Evolutionary conservation across 2,329 filamentous ascomycete genomes (phyloP).

Genomic region (Penicillium sp.): DNA sequence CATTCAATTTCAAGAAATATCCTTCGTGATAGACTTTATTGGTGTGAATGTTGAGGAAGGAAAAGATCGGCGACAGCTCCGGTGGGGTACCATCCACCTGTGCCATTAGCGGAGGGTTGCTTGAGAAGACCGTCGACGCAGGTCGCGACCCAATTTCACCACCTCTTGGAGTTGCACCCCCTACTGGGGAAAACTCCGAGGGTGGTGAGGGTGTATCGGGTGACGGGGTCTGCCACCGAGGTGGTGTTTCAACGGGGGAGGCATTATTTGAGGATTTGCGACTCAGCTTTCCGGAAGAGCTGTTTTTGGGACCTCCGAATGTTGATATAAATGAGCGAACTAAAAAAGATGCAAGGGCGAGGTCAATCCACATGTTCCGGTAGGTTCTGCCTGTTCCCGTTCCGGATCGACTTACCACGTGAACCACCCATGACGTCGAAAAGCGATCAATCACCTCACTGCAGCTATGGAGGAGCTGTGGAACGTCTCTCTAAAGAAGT

Average conservation of each 20-base stretch:
- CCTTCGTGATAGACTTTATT: slow-evolving; percentile 98
- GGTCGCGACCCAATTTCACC: slow-evolving; percentile 65
- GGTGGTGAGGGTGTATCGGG: slow-evolving; percentile 38
- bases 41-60: slow-evolving; percentile 86
- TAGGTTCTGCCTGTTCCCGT: not conserved
- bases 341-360: slow-evolving; percentile 43
- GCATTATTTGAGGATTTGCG: slow-evolving; percentile 30
- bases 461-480: slow-evolving; percentile 1
- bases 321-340: slow-evolving; percentile 84
- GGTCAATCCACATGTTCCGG: not conserved
- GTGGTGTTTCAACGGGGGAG: slow-evolving; percentile 23
- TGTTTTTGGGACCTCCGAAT: slow-evolving; percentile 36
- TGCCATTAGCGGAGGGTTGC: slow-evolving; percentile 84
- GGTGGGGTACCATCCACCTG: slow-evolving; percentile 81
- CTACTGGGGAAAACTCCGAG: slow-evolving; percentile 38
- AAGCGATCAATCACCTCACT: slow-evolving; percentile 5
- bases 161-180: slow-evolving; percentile 40
- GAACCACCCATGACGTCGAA: slow-evolving; percentile 37
- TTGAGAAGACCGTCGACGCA: slow-evolving; percentile 81
- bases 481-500: not conserved
- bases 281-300: slow-evolving; percentile 37
- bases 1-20: slow-evolving; percentile 95
- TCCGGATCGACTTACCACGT: slow-evolving; percentile 35
- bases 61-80: slow-evolving; percentile 92
- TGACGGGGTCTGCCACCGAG: slow-evolving; percentile 32